Evolutionary conservation across 1,284 basidiomycete species (phyloP).

Genomic region (Phenoliferia sp.): DNA sequence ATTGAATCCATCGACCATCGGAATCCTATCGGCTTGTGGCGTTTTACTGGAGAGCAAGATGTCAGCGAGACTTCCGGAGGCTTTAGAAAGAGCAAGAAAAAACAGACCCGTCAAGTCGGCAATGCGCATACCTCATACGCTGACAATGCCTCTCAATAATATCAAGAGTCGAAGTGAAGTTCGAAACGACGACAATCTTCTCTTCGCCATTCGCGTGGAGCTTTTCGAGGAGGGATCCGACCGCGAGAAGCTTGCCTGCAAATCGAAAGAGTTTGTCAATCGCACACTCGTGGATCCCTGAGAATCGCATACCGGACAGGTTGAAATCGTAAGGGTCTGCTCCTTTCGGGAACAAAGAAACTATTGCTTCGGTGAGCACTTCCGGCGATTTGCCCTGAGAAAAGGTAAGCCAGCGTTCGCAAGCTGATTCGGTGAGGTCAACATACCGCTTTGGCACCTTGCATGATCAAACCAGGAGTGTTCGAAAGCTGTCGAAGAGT

Average conservation of each 20-base stretch:
- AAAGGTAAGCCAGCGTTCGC: not conserved
- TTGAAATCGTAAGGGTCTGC: conserved; percentile 63
- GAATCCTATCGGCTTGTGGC: conserved; percentile 70
- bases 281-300: not conserved
- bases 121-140: conserved; percentile 67
- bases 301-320: conserved; percentile 40
- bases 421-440: not conserved
- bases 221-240: conserved; percentile 65
- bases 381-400: conserved; percentile 18
- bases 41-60: conserved; percentile 58
- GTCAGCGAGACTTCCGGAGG: not conserved
- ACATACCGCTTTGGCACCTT: conserved; percentile 54
- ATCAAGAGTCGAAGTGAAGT: conserved; percentile 69
- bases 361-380: conserved; percentile 55
- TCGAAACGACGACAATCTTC: conserved; percentile 70
- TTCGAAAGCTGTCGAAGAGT: conserved; percentile 78
- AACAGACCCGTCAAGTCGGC: conserved; percentile 71
- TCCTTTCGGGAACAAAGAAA: conserved; percentile 55
- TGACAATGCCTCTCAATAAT: conserved; percentile 83
- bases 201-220: conserved; percentile 71
- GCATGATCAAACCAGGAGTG: conserved; percentile 78
- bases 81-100: not conserved
- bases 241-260: conserved; percentile 75
- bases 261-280: conserved; percentile 56
- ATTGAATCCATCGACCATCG: conserved; percentile 76